Evolutionary conservation across 2,329 filamentous ascomycete species (phyloP).

Genomic region (Botrytis fabae): DNA sequence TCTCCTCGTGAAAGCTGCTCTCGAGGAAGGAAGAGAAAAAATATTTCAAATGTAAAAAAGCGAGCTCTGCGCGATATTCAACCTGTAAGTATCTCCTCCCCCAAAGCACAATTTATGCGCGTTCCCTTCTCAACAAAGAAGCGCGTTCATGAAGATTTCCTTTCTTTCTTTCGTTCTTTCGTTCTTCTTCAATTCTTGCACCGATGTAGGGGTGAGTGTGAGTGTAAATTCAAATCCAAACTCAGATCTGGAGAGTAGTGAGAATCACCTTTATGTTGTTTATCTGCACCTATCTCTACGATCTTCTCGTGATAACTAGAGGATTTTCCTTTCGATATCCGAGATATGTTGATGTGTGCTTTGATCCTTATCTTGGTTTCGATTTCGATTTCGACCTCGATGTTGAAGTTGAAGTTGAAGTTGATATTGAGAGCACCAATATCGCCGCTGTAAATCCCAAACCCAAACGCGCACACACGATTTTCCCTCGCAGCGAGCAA

Average conservation of each 20-base stretch:
- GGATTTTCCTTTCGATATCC: not conserved
- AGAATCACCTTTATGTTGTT: not conserved
- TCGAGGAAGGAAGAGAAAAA: too few relatives aligned
- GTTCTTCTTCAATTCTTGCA: not conserved
- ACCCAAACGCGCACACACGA: too few relatives aligned
- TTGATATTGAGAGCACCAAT: too few relatives aligned
- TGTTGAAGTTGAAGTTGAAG: too few relatives aligned
- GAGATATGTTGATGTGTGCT: not conserved
- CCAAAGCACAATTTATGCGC: not conserved
- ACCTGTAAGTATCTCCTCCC: accelerated
- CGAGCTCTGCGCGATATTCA: accelerated
- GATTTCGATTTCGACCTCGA: not conserved
- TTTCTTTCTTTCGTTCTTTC: not conserved
- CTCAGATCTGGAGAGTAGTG: not conserved
- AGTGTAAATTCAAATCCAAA: not conserved
- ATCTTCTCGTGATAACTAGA: not conserved
- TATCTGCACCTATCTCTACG: not conserved
- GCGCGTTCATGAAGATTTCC: not conserved
- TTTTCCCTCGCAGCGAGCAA: too few relatives aligned
- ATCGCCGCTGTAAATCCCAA: too few relatives aligned
- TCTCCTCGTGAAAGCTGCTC: not conserved
- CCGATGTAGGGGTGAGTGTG: not conserved
- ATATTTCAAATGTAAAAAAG: not conserved
- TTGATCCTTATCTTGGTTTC: not conserved
- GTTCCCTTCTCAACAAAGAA: not conserved